Evolutionary conservation across 2,329 filamentous ascomycete species (phyloP).

Genomic region (Clarireedia homoeocarpa): DNA sequence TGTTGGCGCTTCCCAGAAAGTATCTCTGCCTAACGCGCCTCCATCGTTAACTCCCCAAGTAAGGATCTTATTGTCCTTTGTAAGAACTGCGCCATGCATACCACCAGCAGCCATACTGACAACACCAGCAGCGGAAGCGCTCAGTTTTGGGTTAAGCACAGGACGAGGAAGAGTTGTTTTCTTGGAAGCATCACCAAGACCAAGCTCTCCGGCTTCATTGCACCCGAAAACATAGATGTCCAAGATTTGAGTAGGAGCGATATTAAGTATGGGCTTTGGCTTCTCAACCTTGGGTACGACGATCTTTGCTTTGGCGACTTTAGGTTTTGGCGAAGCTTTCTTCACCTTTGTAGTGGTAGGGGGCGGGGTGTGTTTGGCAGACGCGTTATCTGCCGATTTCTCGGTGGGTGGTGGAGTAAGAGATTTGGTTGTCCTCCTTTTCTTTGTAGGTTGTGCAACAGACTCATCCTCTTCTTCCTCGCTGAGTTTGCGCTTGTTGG

Average conservation of each 20-base stretch:
- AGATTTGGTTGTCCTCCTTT: not conserved
- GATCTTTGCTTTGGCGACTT: conserved; percentile 3
- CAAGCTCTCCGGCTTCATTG: conserved; percentile 70
- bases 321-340: conserved; percentile 1
- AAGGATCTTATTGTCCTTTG: conserved; percentile 69
- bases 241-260: conserved; percentile 52
- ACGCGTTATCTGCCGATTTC: not conserved
- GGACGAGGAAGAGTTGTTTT: conserved; percentile 66
- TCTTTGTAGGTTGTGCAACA: conserved; percentile 2
- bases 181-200: conserved; percentile 60
- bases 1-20: conserved; percentile 55
- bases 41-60: conserved; percentile 87
- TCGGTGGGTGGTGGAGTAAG: not conserved
- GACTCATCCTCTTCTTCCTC: conserved; percentile 1
- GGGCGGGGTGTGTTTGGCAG: not conserved
- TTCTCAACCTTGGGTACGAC: conserved; percentile 2
- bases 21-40: conserved; percentile 69
- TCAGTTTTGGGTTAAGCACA: conserved; percentile 55
- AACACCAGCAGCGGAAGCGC: conserved; percentile 53
- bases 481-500: conserved; percentile 6
- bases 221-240: conserved; percentile 76
- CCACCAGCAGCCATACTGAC: conserved; percentile 72
- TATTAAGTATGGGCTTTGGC: conserved; percentile 40
- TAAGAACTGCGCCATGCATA: conserved; percentile 72
- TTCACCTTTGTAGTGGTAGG: not conserved